A percentile compares a stretch with the other conserved stretches of the same genome.
phyloP scores from a whole-genome alignment of 768 basidiomycete genomes.

The Phlegmacium glaucopus region DNA sequence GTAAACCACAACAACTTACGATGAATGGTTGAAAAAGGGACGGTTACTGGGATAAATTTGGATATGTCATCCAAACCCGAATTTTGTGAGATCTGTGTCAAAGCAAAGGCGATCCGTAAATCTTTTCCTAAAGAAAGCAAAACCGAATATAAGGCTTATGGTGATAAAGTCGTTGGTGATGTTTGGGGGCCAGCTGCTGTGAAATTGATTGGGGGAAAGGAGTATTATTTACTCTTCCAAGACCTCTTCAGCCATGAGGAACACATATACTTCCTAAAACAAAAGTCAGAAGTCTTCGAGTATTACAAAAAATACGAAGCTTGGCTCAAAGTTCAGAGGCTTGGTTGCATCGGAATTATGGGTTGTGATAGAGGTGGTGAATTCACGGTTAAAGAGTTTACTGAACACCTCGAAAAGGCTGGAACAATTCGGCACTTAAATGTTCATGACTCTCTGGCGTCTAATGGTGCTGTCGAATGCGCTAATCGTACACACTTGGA shows the following conservation, averaged over 20 bases:
- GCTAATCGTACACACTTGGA: conserved; percentile 23
- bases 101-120: background rate
- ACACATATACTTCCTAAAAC: conserved; percentile 21
- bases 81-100: background rate
- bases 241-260: conserved; percentile 27
- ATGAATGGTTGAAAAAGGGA: background rate
- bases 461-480: conserved; percentile 27
- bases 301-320: conserved; percentile 23
- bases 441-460: conserved; percentile 29
- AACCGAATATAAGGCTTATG: background rate
- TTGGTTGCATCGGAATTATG: conserved; percentile 23
- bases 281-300: conserved; percentile 26
- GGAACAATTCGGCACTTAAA: conserved; percentile 29
- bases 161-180: background rate
- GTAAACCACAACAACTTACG: background rate
- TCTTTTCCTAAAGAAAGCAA: background rate
- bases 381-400: conserved; percentile 25
- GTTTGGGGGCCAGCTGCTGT: conserved; percentile 24
- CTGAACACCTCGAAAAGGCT: conserved; percentile 15
- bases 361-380: conserved; percentile 27
- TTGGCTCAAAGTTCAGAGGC: conserved; percentile 21
- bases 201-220: conserved; percentile 14
- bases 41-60: background rate
- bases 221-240: conserved; percentile 31
- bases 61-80: background rate